A percentile compares a stretch with the other conserved stretches of the same genome.
Evolutionary conservation across 768 basidiomycete species (phyloP).

Genomic region (Leucosporidium creatinivorum): DNA sequence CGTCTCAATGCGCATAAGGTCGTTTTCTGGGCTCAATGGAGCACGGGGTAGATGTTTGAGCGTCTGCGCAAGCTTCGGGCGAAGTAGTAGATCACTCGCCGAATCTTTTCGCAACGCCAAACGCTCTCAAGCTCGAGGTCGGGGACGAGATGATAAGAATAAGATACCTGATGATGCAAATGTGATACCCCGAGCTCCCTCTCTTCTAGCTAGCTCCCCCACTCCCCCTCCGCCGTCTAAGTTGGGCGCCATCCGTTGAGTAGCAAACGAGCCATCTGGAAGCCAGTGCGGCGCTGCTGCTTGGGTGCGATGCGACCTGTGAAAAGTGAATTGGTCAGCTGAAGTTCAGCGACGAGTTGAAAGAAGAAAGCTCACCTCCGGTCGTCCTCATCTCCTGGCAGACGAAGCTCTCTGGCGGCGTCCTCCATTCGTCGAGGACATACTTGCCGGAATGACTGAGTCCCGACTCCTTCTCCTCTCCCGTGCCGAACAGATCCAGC

Average conservation of each 20-base stretch:
- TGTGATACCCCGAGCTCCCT: no score
- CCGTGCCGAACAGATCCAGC: slow-evolving; percentile 81
- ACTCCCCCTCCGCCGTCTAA: neutral
- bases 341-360: no score
- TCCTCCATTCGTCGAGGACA: slow-evolving; percentile 87
- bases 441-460: slow-evolving; percentile 53
- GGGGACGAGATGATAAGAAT: no score
- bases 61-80: no score
- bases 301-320: slow-evolving; percentile 75
- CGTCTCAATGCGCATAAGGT: no score
- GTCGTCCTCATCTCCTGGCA: slow-evolving; percentile 72
- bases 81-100: no score
- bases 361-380: slow-evolving; percentile 35
- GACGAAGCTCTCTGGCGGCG: slow-evolving; percentile 93
- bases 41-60: no score
- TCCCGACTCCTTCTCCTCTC: slow-evolving; percentile 52
- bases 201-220: neutral
- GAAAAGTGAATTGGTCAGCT: neutral
- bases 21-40: no score
- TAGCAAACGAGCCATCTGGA: slow-evolving; percentile 42
- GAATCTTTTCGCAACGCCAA: no score
- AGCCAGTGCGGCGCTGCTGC: slow-evolving; percentile 73
- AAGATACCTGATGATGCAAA: no score
- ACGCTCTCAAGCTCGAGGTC: no score
- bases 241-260: slow-evolving; percentile 32